Percentiles rank a stretch among this genome's conserved stretches.
These are phyloP conservation scores for Starmerella tilneyi DNA, from an alignment of 805 yeast species.

Conservation along the genomic window DNA sequence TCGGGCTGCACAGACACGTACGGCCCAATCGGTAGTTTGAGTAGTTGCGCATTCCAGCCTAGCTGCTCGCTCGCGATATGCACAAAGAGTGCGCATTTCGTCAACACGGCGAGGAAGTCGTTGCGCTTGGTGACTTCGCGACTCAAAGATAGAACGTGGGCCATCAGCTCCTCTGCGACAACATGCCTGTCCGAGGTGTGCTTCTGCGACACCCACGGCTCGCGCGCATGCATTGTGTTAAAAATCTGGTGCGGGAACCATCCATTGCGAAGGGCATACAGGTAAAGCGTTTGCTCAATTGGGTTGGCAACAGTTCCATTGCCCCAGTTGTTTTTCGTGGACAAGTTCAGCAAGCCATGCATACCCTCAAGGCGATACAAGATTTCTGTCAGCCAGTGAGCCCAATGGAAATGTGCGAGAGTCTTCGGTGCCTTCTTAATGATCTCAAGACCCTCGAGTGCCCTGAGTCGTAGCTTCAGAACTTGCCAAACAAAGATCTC, in stretches of 20 bases:
- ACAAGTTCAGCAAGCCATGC: conserved; percentile 17
- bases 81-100: conserved; percentile 19
- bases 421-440: conserved; percentile 12
- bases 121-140: conserved; percentile 7
- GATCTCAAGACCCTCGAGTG: conserved; percentile 11
- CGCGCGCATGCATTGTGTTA: background rate
- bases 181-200: background rate
- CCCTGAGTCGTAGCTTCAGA: conserved; percentile 16
- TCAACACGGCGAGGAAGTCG: conserved; percentile 19
- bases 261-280: conserved; percentile 18
- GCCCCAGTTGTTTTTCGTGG: conserved; percentile 20
- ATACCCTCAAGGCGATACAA: conserved; percentile 21
- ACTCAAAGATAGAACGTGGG: conserved; percentile 11
- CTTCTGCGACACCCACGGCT: background rate
- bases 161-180: conserved; percentile 1
- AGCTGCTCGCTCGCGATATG: conserved; percentile 12
- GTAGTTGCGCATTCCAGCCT: conserved; percentile 15
- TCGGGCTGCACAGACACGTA: conserved; percentile 17
- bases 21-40: conserved; percentile 18
- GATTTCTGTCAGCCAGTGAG: conserved; percentile 19
- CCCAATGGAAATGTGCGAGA: conserved; percentile 22
- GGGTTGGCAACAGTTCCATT: conserved; percentile 19
- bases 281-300: conserved; percentile 18
- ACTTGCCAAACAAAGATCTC: conserved; percentile 15
- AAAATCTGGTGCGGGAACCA: conserved; percentile 10